phyloP scores from a whole-genome alignment of 495 filamentous ascomycete species.

The Collariella sp. region DNA sequence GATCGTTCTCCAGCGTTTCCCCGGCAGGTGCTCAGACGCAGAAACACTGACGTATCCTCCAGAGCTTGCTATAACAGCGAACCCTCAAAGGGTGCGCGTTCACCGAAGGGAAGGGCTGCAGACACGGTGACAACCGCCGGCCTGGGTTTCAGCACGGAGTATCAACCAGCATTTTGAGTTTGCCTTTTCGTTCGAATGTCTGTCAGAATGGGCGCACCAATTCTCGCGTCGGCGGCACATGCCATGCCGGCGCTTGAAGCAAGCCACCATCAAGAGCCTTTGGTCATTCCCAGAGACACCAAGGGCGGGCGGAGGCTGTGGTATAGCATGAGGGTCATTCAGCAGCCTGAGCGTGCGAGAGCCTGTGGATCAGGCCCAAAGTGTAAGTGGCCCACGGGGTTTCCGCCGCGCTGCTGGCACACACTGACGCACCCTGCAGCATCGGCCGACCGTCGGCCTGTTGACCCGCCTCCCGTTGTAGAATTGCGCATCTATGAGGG shows the following conservation, averaged over 20 bases:
- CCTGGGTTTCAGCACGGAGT: too few species aligned
- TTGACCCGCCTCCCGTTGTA: conserved; percentile 96
- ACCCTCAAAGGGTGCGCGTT: too few species aligned
- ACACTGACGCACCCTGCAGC: conserved; percentile 44
- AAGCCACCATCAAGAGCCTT: conserved; percentile 5
- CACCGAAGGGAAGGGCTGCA: too few species aligned
- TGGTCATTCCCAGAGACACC: conserved; percentile 49
- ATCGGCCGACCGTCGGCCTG: conserved; percentile 89
- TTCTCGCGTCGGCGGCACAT: conserved; percentile 23
- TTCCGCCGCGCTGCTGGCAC: too few species aligned
- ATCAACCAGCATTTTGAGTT: not conserved
- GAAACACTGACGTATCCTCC: not conserved
- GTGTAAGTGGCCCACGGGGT: conserved; percentile 65
- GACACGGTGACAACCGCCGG: too few species aligned
- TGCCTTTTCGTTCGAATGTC: not conserved
- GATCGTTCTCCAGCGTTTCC: too few species aligned
- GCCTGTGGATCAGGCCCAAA: conserved; percentile 94
- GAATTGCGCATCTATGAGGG: conserved; percentile 82
- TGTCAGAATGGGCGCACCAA: conserved; percentile 23
- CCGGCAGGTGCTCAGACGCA: not conserved
- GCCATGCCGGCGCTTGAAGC: conserved; percentile 20
- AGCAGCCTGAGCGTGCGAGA: conserved; percentile 91
- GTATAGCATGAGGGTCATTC: conserved; percentile 79
- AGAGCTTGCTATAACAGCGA: not conserved
- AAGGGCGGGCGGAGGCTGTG: conserved; percentile 72